Base-by-base conservation (phyloP, 768 basidiomycete species). In the Dacryopinax primogenitus region DNA sequence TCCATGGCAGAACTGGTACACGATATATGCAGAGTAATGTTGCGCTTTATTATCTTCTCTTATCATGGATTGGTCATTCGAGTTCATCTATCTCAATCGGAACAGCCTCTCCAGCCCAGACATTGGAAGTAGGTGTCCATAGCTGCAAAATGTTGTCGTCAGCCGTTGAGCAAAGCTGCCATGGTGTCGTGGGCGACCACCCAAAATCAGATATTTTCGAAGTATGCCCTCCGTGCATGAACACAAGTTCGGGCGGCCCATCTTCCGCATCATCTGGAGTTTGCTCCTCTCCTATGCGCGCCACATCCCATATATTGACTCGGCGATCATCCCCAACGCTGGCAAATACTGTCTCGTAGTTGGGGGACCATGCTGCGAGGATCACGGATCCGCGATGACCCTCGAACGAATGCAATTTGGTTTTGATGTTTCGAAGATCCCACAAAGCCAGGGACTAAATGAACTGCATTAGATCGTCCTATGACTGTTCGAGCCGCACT, bases 211-310 rank as follows among this genome's bases (percentile, higher is more conserved):
- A 89, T 1, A 92, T 92, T 34, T 90, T 84, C 32, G 91, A 83
- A 1, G 90, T 92, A 70, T 92, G 90, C 23, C 90, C 96, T 69
- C 96, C 96, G 70, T 99, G 96, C 58, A 97, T 83, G 75, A 99
- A 99, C 69, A 98, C 76, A 66, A 98, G 77, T 74, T 99, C 96
- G 0, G 96, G 96, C 16, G 96, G 93, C 0, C 96, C 96, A 71
- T 99, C 96, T 74, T 99, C 96, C 66, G 92, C 90, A 72, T 99
- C 96, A 69, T 99, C 96, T 2, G 95, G 96, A 1, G 92, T 90
- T 75, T 99, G 96, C 74, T 99, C 96, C 39, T 87, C 83, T 0
- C 96, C 96, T 67, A 97, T 95, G 67, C 87, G 83, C 26, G 84
- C 81, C 65, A 97, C 74, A 77, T 99, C 94, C 96, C 96, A 99